Percentiles rank a stretch among this genome's conserved stretches.
phyloP scores from a whole-genome alignment of 2,329 filamentous ascomycete species.

The Aureobasidium subglaciale region DNA sequence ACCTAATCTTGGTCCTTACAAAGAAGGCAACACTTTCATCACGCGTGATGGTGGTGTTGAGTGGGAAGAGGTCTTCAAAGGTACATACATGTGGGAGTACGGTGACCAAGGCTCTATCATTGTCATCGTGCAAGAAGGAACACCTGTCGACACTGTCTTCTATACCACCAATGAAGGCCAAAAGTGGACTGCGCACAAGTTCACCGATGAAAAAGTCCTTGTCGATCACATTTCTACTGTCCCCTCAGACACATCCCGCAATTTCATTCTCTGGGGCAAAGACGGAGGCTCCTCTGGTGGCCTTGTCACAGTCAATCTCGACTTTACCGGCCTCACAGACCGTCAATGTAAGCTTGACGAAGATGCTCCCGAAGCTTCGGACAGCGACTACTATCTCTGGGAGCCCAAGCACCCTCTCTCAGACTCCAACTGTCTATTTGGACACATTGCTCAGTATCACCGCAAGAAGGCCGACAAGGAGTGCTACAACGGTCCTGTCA shows the following conservation, averaged over 20 bases:
- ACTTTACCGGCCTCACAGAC: constrained; percentile 76
- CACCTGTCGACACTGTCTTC: constrained; percentile 59
- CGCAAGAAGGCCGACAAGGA: constrained; percentile 73
- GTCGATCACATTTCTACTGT: constrained; percentile 81
- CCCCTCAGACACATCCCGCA: constrained; percentile 79
- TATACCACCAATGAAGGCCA: constrained; percentile 78
- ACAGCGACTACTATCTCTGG: constrained; percentile 78
- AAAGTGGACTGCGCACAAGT: constrained; percentile 69
- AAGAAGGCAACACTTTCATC: constrained; percentile 82
- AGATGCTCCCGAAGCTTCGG: constrained; percentile 46
- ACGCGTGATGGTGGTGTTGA: constrained; percentile 82
- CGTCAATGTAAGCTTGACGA: constrained; percentile 62
- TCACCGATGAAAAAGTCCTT: constrained; percentile 59
- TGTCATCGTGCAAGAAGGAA: constrained; percentile 70
- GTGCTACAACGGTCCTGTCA: constrained; percentile 74
- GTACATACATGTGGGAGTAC: constrained; percentile 86
- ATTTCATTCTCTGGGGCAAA: constrained; percentile 83
- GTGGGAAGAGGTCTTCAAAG: constrained; percentile 82
- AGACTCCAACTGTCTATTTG: constrained; percentile 79
- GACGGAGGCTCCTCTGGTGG: constrained; percentile 54
- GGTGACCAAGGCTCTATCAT: constrained; percentile 92
- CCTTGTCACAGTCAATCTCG: constrained; percentile 71
- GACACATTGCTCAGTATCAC: constrained; percentile 80
- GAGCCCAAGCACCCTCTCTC: constrained; percentile 74
- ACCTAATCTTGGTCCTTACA: constrained; percentile 54